phyloP scores from a whole-genome alignment of 31 red algal species.

The Asparagopsis taxiformis region DNA sequence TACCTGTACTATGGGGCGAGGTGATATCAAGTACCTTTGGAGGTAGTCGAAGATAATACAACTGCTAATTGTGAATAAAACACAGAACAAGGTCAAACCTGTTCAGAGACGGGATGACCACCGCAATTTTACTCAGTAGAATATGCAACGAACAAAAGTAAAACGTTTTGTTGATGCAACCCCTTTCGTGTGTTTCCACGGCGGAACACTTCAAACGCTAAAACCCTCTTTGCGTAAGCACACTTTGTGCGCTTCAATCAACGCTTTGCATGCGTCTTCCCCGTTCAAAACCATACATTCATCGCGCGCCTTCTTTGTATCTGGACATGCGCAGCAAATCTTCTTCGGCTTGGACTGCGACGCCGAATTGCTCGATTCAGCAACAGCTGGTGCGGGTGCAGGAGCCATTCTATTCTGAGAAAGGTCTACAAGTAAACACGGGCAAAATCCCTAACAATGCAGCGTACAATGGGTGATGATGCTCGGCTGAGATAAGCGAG shows the following conservation, averaged over 20 bases:
- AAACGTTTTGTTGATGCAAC: not conserved
- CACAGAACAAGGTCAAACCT: too few relatives aligned
- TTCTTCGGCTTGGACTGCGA: constrained; percentile 72
- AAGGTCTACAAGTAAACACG: too few relatives aligned
- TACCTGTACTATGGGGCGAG: constrained; percentile 59
- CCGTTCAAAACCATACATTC: constrained; percentile 82
- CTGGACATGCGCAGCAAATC: constrained; percentile 92
- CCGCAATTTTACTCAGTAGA: constrained; percentile 10
- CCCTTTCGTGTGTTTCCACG: not conserved
- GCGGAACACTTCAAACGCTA: constrained; percentile 15
- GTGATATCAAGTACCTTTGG: not conserved
- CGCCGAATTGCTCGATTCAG: not conserved
- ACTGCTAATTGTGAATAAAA: not conserved
- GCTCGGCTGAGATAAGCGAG: too few relatives aligned
- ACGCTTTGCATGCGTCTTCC: constrained; percentile 71
- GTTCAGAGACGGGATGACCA: too few relatives aligned
- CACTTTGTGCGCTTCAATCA: constrained; percentile 90
- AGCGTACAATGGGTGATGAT: too few relatives aligned
- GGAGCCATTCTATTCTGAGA: too few relatives aligned
- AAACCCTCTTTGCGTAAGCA: constrained; percentile 88
- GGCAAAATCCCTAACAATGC: too few relatives aligned
- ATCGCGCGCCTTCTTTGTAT: constrained; percentile 82
- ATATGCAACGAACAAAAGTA: not conserved
- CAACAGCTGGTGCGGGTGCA: too few relatives aligned
- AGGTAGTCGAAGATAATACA: too few relatives aligned